Conservation (phyloP, 1,284 basidiomycete genomes). For the Kwoniella shivajii region DNA sequence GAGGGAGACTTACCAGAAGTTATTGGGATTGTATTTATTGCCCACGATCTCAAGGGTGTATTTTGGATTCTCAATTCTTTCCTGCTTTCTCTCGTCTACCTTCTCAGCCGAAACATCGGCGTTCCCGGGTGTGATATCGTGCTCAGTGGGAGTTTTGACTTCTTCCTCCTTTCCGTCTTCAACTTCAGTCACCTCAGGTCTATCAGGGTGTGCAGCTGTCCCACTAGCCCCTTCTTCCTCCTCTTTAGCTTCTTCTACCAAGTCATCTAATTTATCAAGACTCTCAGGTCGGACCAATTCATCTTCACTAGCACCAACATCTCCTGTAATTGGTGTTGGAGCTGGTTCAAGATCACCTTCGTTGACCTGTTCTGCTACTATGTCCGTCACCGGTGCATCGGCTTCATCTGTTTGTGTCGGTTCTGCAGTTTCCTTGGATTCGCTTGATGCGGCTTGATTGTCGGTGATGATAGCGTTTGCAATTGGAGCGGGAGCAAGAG, state of each 20-base stretch:
- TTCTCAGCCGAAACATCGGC: not conserved
- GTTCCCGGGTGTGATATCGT: not conserved
- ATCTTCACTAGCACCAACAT: conserved; percentile 14
- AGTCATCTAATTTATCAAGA: conserved; percentile 34
- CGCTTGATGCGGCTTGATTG: not conserved
- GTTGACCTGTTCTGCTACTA: conserved; percentile 33
- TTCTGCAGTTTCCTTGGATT: not conserved
- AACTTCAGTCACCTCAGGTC: conserved; percentile 20
- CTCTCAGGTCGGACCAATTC: conserved; percentile 40
- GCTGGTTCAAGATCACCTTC: conserved; percentile 35
- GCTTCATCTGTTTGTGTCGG: not conserved
- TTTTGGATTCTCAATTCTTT: conserved; percentile 47
- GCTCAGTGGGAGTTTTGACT: not conserved
- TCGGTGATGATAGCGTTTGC: conserved; percentile 4
- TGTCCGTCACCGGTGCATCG: conserved; percentile 30
- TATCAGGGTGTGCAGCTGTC: conserved; percentile 7
- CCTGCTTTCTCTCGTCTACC: conserved; percentile 26
- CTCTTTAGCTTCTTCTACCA: conserved; percentile 31
- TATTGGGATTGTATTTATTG: conserved; percentile 88
- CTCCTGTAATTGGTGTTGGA: conserved; percentile 32
- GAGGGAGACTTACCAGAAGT: conserved; percentile 70
- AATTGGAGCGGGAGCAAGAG: conserved; percentile 20
- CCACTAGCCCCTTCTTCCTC: conserved; percentile 21
- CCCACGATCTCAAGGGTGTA: conserved; percentile 82
- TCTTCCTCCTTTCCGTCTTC: conserved; percentile 10